A percentile compares a stretch with the other conserved stretches of the same genome.
phyloP scores from a whole-genome alignment of 352 stramenopile genomes.

The Globisporangium nagaii region DNA sequence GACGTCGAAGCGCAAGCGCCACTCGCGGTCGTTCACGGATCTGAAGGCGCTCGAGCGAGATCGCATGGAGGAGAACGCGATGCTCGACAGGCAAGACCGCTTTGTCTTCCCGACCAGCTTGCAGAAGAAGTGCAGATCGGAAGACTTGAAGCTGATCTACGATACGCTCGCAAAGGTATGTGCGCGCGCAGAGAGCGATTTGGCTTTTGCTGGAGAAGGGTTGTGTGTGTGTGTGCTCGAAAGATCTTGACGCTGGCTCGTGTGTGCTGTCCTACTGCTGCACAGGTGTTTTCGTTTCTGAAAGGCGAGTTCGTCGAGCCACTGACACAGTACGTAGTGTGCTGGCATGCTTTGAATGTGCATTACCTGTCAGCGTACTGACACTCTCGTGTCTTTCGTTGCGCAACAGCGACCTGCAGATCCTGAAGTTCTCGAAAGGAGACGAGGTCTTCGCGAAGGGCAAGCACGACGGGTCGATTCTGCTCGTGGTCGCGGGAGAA shows the following conservation, averaged over 20 bases:
- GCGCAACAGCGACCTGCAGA: constrained; percentile 44
- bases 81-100: constrained; percentile 60
- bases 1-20: constrained; percentile 68
- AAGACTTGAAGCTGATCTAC: constrained; percentile 79
- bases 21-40: constrained; percentile 71
- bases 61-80: constrained; percentile 53
- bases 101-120: constrained; percentile 55
- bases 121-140: constrained; percentile 48
- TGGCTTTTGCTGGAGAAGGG: neutral
- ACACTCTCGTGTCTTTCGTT: neutral
- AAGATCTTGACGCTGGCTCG: neutral
- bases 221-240: neutral
- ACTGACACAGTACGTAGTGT: constrained; percentile 29
- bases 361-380: neutral
- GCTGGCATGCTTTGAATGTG: neutral
- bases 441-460: constrained; percentile 55
- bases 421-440: constrained; percentile 37
- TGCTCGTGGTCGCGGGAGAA: constrained; percentile 61
- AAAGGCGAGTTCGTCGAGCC: constrained; percentile 58
- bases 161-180: constrained; percentile 64
- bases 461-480: constrained; percentile 65
- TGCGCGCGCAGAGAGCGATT: neutral
- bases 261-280: neutral
- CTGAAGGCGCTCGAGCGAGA: constrained; percentile 56
- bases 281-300: constrained; percentile 66